Evolutionary conservation across 441 rosid species (phyloP), one percentile per base, ranked within the genome.

Genomic region (Populus hybrid): DNA sequence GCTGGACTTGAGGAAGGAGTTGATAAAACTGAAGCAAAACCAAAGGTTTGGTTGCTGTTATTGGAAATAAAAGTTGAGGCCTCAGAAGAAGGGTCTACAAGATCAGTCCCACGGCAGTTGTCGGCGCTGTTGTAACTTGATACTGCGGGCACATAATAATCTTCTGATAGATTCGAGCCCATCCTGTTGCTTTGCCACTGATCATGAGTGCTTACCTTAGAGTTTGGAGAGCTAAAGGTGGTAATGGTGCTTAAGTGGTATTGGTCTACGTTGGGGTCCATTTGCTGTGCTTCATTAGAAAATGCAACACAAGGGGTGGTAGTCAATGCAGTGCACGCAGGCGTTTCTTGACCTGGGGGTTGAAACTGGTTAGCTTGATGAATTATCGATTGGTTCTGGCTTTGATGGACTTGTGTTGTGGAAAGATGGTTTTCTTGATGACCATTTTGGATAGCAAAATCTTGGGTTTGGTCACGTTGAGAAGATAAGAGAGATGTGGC

Each of bases 1-100:
- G 92, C 84, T 26, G 95, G 88, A 73, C 95, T 88, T 8, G 95
- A 90, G 18, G 95, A 85, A 69, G 90, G 88, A 59, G 94, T 88
- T 40, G 93, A 84, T 70, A 90, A 85, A 74, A 89, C 91, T 21
- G 93, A 88, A 7, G 86, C 79, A 36, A 88, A 85, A 50, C 83
- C 78, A 67, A 88, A 87, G 35, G 81, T 82, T 14, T 79, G 84
- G 75, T 84, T 76, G 71, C 81, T 70, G 67, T 85, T 81, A 20
- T 70, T 82, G 78, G 84, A 78, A 18, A 73, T 32, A 9, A 84
- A 74, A 69, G 80, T 85, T 5, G 87, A 81, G 23, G 84, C 75
- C 10, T 84, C 86, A 2, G 80, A 78, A 10, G 84, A 76, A 67
- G 85, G 86, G 73, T 82, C 86, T 46, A 76, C 11, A 4, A 79